Evolutionary conservation across 176 grass and related monocot genomes (phyloP), one percentile per base, ranked within the genome.

Genomic region (Miscanthus lutarioriparius): DNA sequence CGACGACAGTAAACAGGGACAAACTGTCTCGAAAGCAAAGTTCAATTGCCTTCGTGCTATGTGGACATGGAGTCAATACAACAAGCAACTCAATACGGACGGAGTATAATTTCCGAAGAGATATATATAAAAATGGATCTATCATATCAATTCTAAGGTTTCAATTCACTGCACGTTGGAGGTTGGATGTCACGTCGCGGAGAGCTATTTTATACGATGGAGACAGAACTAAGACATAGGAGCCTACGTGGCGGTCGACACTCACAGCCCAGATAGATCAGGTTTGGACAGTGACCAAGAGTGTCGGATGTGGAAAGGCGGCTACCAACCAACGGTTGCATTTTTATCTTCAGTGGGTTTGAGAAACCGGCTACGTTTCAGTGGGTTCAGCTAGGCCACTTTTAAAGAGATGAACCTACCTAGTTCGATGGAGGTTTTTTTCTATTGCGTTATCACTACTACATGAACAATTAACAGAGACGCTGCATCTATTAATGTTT

Each of bases 251-350:
- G 26, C 28, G 8, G 10, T 58, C 10, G 49, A 76, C 7, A 38
- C 28, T 75, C 49, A 36, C 25, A 49, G 30, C n/a, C 53, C 10
- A 38, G 14, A 70, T 56, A 25, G 47, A 81, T 81, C 7, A 70
- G 65, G 78, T 35, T 66, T 23, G 64, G 65, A 81, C 13, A 67
- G 44, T 17, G 79, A 70, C 64, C 79, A 5, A 26, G 49, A 35
- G 4, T 8, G 64, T 39, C 38, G 28, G 64, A 14, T 70, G 64
- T 68, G 78, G 41, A 80, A 80, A 80, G 74, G 32, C 49, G 9
- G 17, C 45, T 53, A 12, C 9, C 48, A 56, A 75, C 32, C 33
- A 77, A 59, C 20, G 33, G 51, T 38, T 23, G 17, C 72, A 58
- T 56, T 56, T 20, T 80, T 36, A 61, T 78, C 37, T 28, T 23